Evolutionary conservation across 2,329 filamentous ascomycete species (phyloP), one percentile per base, ranked within the genome.

Genomic region (Penicillium sp.): DNA sequence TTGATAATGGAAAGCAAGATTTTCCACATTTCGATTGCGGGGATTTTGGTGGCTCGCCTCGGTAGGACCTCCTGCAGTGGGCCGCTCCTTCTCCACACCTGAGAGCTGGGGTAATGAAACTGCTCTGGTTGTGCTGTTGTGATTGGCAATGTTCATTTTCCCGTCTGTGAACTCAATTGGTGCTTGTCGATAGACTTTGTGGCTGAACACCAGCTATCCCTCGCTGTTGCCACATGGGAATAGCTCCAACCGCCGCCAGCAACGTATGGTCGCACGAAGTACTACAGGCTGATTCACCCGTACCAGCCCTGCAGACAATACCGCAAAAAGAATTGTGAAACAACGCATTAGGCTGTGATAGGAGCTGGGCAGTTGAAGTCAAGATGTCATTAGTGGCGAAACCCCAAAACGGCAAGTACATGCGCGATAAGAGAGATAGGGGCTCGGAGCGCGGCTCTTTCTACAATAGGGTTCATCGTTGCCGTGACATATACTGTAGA

Each of bases 51-150:
- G 61, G 60, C 57, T 47, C 52, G 45, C 52, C 58, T 70, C 67
- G 67, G 66, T 49, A 65, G 67, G 67, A 70, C 67, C 59, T 70
- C 45, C 67, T 68, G 16, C 14, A 63, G 59, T 65, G 62, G 61
- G 66, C 48, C 52, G 34, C 18, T 11, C 18, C 22, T 5, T 18
- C 49, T 54, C 46, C 42, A 54, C 44, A 46, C 52, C 51, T 52
- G 55, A 55, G 43, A 43, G 39, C 43, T 22, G 52, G 43, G 52
- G 47, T 54, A 54, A 49, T 22, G 13, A n/a, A 2, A 34, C 43
- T 29, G 16, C 36, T 31, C 16, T 34, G 31, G 10, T 34, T 34
- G 1, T 14, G 34, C 34, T 2, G 13, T 13, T 36, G 34, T 36
- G 34, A 36, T 36, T 36, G 34, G 34, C n/a, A 7, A 11, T 14